These are phyloP conservation scores for Botryotinia narcissicola DNA, from an alignment of 2,329 filamentous ascomycete species.

Conservation along the genomic window DNA sequence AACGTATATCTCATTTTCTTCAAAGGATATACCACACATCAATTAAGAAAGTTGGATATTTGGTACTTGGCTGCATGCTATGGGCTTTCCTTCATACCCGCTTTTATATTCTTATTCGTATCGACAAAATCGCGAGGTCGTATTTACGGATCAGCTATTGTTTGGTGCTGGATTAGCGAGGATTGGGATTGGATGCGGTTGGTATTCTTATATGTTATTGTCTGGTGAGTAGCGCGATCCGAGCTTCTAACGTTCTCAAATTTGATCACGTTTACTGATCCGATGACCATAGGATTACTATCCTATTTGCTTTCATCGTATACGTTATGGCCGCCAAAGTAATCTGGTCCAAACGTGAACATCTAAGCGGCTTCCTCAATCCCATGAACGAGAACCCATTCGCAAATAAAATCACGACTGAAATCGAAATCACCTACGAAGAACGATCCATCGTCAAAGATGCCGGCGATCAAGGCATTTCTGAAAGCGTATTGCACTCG, in stretches of 20 bases:
- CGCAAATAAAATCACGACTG: constrained; percentile 20
- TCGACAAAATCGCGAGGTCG: constrained; percentile 34
- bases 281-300: constrained; percentile 44
- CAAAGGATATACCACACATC: constrained; percentile 48
- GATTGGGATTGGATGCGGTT: constrained; percentile 70
- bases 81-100: constrained; percentile 51
- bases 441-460: constrained; percentile 22
- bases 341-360: constrained; percentile 61
- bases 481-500: constrained; percentile 17
- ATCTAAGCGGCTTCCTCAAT: constrained; percentile 54
- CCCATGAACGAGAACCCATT: constrained; percentile 48
- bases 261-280: constrained; percentile 25
- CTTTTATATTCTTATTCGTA: constrained; percentile 51
- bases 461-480: constrained; percentile 24
- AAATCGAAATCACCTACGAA: constrained; percentile 50
- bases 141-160: constrained; percentile 41
- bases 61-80: constrained; percentile 54
- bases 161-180: constrained; percentile 75
- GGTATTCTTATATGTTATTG: constrained; percentile 67
- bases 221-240: constrained; percentile 48
- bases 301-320: constrained; percentile 59
- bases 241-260: constrained; percentile 19
- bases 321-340: constrained; percentile 63
- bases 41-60: constrained; percentile 52
- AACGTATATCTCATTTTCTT: constrained; percentile 61